Base-by-base conservation (phyloP, 805 yeast genomes). In the Pichia cephalocereana region DNA sequence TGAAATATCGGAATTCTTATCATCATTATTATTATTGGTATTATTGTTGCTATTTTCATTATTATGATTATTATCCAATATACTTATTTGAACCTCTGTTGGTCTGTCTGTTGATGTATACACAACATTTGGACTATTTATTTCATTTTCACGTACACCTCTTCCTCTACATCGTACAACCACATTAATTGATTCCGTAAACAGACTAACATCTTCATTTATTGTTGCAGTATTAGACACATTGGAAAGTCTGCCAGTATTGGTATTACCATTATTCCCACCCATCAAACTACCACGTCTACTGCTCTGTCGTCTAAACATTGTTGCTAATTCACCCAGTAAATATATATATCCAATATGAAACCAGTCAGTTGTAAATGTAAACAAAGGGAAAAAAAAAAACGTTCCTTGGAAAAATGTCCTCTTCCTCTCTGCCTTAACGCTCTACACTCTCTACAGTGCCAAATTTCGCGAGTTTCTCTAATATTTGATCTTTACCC, bases 51-150 rank as follows among this genome's bases (percentile, higher is more conserved):
- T 40, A 43, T 27, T 37, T 6, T 38, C n/a, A 14, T 23, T n/a
- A 38, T 40, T n/a, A 38, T 40, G 40, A 26, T 14, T 23, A 36
- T 18, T 40, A n/a, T 51, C 49, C 5, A 53, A 50, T 14, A 48
- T 30, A 5, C 30, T 18, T 23, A 53, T 42, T 30, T 50, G 46
- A 4, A 53, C 38, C 26, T 48, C 46, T 7, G 37, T 36, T 37
- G 45, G 31, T 46, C 54, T 56, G 11, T 51, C 70, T 41, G 67
- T 63, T n/a, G 76, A 70, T 28, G 76, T 63, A 28, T 70, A 72
- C 3, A 77, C 71, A n/a, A 76, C 69, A 14, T 70, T 63, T 1
- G 77, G 78, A 26, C 74, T 69, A 45, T 71, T 73, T 40, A 71
- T 65, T 6, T 64, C 61, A 5, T 70, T 58, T 51, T 77, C 82